Base-by-base conservation (phyloP, 257 asterid genomes). In the Lycium barbarum region DNA sequence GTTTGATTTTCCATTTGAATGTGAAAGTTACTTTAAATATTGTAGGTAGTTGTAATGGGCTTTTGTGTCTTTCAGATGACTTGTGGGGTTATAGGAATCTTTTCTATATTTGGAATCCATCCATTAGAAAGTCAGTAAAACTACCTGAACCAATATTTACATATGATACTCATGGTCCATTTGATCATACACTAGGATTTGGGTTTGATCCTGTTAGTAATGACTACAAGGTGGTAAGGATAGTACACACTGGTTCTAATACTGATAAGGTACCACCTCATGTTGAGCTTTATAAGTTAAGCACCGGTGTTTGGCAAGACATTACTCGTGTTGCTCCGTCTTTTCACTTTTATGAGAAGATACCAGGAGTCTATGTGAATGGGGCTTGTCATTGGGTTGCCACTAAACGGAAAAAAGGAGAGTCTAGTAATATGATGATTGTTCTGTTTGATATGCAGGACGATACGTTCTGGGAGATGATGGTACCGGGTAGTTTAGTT, bases 31-130 rank as follows among this genome's bases (percentile, higher is more conserved):
- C 22, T 59, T 59, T 59, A 70, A 70, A 40, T 40, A 40, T 70
- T 40, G 22, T 70, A 9, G 79, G 79, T 40, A 70, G 15, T 70
- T 70, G 55, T 38, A 70, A 70, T 7, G 55, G 35, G 6, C 15
- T 70, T 17, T 70, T 70, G 51, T 70, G 79, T 54, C 55, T 70
- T 70, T 70, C 79, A 0, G 79, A 70, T 1, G 79, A 70, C 51
- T 14, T 70, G 22, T 40, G 8, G 0, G 0, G 35, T 3, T 70
- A 70, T 9, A 7, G 33, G 26, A 0, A 70, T 3, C 11, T 2
- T 67, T 67, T 0, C 9, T 36, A 62, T 61, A 11, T 26, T 26
- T 26, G 33, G 33, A 26, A 26, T 26, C 33, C 33, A 26, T 26
- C 33, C 33, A 26, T 26, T 20, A 66, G 45, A 67, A 67, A 68